phyloP scores from a whole-genome alignment of 2,329 filamentous ascomycete species.

The Lecanosticta acicola region DNA sequence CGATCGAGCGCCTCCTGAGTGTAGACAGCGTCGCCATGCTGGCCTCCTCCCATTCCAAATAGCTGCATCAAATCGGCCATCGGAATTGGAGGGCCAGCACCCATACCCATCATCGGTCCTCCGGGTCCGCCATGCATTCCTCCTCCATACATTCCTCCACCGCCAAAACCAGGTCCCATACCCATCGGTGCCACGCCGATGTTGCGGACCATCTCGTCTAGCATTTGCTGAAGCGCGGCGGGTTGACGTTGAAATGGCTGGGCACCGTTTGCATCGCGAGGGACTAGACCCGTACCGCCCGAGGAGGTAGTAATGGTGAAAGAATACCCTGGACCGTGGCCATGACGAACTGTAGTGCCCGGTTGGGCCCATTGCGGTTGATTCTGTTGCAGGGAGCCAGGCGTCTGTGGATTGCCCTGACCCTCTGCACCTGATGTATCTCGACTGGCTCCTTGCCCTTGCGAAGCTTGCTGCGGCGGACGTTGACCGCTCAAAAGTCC shows the following conservation, averaged over 20 bases:
- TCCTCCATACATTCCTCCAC: constrained; percentile 4
- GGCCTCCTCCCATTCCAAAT: constrained; percentile 34
- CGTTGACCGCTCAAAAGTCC: constrained; percentile 19
- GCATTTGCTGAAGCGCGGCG: constrained; percentile 27
- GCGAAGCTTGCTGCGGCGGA: constrained; percentile 12
- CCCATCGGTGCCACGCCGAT: constrained; percentile 21
- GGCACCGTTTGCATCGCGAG: constrained; percentile 48
- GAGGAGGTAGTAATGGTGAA: constrained; percentile 30
- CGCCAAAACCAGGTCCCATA: constrained; percentile 1
- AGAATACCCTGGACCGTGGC: constrained; percentile 25
- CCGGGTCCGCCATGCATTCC: neutral
- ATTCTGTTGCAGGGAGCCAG: constrained; percentile 10
- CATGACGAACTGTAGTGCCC: constrained; percentile 14
- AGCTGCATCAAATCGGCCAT: constrained; percentile 22
- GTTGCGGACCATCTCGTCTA: constrained; percentile 31
- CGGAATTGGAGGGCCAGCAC: constrained; percentile 4
- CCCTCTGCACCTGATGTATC: constrained; percentile 4
- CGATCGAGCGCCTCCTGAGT: constrained; percentile 85
- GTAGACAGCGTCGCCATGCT: constrained; percentile 73
- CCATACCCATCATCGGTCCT: constrained; percentile 9
- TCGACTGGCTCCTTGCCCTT: constrained; percentile 15
- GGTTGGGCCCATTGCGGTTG: constrained; percentile 1
- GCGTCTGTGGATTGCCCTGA: constrained; percentile 13
- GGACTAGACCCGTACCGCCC: constrained; percentile 36
- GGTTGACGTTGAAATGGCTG: constrained; percentile 39